Conservation (phyloP, 371 early-diverging fungal species). For the Circinella umbellata region DNA sequence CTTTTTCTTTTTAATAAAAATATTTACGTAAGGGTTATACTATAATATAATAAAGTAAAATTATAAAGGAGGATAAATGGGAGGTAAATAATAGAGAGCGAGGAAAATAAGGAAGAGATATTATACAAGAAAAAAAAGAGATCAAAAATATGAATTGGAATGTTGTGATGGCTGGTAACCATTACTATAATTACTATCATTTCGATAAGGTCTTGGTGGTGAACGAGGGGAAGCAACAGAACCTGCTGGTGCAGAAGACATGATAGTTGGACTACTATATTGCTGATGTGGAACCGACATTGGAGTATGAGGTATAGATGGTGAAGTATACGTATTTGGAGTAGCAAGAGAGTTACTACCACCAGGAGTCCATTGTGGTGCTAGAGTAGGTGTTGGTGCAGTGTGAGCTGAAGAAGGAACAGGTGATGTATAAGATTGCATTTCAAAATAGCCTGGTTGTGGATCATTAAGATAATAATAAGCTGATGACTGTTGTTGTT, state of each 20-base stretch:
- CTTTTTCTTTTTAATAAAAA: not conserved
- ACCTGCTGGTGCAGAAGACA: conserved; percentile 5
- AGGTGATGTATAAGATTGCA: conserved; percentile 16
- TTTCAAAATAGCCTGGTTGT: conserved; percentile 12
- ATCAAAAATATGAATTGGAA: conserved; percentile 5
- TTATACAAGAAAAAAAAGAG: not conserved
- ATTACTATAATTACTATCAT: not conserved
- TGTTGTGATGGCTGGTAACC: not conserved
- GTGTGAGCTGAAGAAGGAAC: conserved; percentile 5
- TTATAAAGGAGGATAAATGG: not conserved
- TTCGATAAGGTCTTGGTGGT: not conserved
- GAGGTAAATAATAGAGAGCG: not conserved
- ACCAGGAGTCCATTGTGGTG: not conserved
- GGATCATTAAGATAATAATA: conserved; percentile 8
- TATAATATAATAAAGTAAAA: not conserved
- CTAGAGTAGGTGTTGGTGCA: not conserved
- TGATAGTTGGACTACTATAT: not conserved
- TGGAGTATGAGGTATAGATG: conserved; percentile 2
- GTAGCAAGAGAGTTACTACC: too few relatives aligned
- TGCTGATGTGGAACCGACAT: conserved; percentile 1
- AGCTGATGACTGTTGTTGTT: not conserved
- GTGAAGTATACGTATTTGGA: too few relatives aligned
- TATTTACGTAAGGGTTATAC: not conserved
- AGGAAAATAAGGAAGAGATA: not conserved
- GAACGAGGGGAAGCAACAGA: conserved; percentile 4